Evolutionary conservation across 2,329 filamentous ascomycete species (phyloP).

Genomic region (Ophiostoma perfectum): DNA sequence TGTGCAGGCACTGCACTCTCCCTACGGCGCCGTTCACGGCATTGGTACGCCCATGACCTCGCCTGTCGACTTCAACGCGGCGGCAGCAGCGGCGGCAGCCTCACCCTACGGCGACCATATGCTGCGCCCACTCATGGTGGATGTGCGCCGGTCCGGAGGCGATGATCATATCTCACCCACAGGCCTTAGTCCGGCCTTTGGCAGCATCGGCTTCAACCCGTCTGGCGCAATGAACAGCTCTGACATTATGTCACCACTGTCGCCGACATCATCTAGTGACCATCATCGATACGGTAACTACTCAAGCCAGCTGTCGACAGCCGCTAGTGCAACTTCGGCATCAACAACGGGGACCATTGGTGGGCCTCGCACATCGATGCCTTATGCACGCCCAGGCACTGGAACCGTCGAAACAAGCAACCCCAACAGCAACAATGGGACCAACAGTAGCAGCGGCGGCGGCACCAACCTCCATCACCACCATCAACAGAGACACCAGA

Average conservation of each 20-base stretch:
- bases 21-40: slow-evolving; percentile 57
- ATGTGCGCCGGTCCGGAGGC: neutral
- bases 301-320: slow-evolving; percentile 31
- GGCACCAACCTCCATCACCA: slow-evolving; percentile 39
- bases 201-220: slow-evolving; percentile 59
- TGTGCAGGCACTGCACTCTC: slow-evolving; percentile 61
- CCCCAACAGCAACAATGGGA: neutral
- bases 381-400: neutral
- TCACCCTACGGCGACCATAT: slow-evolving; percentile 1
- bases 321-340: slow-evolving; percentile 30
- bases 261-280: slow-evolving; percentile 41
- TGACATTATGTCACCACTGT: slow-evolving; percentile 55
- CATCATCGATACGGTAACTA: slow-evolving; percentile 44
- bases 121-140: neutral
- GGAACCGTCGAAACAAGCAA: neutral
- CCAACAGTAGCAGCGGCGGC: slow-evolving; percentile 1
- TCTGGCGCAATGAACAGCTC: slow-evolving; percentile 43
- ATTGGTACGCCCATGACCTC: slow-evolving; percentile 46
- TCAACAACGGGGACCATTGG: slow-evolving; percentile 36
- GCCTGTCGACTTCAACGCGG: slow-evolving; percentile 36
- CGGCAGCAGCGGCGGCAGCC: slow-evolving; percentile 20
- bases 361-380: neutral
- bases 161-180: slow-evolving; percentile 50
- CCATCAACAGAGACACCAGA: slow-evolving; percentile 37
- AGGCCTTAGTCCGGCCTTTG: slow-evolving; percentile 62